Base-by-base conservation (phyloP, 768 basidiomycete species). In the Pholiota molesta region DNA sequence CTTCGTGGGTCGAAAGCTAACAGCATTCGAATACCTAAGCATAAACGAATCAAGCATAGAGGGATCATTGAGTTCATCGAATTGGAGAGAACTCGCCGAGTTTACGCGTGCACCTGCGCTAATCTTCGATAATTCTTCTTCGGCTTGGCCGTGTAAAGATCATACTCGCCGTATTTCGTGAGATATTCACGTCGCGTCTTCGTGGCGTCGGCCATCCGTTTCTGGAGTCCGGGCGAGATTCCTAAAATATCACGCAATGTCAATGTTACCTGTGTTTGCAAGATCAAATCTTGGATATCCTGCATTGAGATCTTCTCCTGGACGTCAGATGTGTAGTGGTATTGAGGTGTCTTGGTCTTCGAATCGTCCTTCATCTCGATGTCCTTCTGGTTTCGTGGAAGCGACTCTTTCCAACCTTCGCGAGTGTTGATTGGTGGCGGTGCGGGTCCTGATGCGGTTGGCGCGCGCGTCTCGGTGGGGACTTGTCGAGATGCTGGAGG, bases 111-210 rank as follows among this genome's bases (percentile, higher is more conserved):
- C n/a, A n/a, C 29, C 16, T 5, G 17, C n/a, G 17, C 26, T 19
- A 7, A 5, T 14, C 19, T 39, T 9, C 31, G 17, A n/a, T n/a
- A 53, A 60, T 33, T 19, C 37, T 21, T 31, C 17, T 28, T 60
- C 59, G 11, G 59, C 59, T 16, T 37, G 19, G 45, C 23, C 6
- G 35, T 59, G 21, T 40, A 49, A 2, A 59, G 33, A 17, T 59
- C 57, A 10, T 67, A 56, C 21, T 61, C 62, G 21, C 62, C 67
- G 13, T 56, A 21, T 42, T 62, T 62, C 0, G 59, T 39, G 1
- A 52, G 19, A 33, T 68, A 68, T 33, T 64, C 54, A 1, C 57
- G 21, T 9, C 60, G 19, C 17, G 51, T 64, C 35, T 60, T 66
- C 16, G 65, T 64, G 3, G 64, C 14, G 1, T 62, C 54, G 1